phyloP scores from a whole-genome alignment of 257 asterid genomes.

The Lantana camara region DNA sequence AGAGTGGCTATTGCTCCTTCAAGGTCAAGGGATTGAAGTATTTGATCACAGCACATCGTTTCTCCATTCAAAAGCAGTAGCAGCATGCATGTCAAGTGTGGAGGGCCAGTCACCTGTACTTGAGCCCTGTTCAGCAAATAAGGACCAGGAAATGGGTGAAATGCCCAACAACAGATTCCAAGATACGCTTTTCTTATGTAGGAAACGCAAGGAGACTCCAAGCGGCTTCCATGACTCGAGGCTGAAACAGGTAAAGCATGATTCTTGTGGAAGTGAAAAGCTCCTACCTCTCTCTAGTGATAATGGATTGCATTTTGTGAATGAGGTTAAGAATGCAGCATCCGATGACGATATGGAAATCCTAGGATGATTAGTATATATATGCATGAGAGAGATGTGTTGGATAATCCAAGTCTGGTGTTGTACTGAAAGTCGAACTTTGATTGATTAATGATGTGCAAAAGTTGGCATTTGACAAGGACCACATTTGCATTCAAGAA shows the following conservation, averaged over 20 bases:
- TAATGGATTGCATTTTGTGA: slow-evolving; percentile 24
- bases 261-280: slow-evolving; percentile 30
- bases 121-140: slow-evolving; percentile 4
- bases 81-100: slow-evolving; percentile 20
- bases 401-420: not conserved
- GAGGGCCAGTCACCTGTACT: slow-evolving; percentile 29
- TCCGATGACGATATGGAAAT: slow-evolving; percentile 55
- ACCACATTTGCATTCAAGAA: not conserved
- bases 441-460: not conserved
- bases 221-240: slow-evolving; percentile 36
- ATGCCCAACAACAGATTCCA: slow-evolving; percentile 22
- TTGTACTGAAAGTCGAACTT: not conserved
- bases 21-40: slow-evolving; percentile 46
- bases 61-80: slow-evolving; percentile 42
- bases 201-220: slow-evolving; percentile 61
- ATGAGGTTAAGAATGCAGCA: not conserved
- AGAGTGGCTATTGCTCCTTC: slow-evolving; percentile 63
- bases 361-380: slow-evolving; percentile 27
- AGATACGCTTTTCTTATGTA: slow-evolving; percentile 24
- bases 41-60: slow-evolving; percentile 38
- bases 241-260: slow-evolving; percentile 49
- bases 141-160: slow-evolving; percentile 46
- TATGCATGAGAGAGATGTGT: not conserved
- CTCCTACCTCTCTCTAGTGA: slow-evolving; percentile 26
- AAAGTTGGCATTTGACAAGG: slow-evolving; percentile 13